These are phyloP conservation scores for Mycena vulgaris DNA, from an alignment of 768 basidiomycete species.

Conservation along the genomic window DNA sequence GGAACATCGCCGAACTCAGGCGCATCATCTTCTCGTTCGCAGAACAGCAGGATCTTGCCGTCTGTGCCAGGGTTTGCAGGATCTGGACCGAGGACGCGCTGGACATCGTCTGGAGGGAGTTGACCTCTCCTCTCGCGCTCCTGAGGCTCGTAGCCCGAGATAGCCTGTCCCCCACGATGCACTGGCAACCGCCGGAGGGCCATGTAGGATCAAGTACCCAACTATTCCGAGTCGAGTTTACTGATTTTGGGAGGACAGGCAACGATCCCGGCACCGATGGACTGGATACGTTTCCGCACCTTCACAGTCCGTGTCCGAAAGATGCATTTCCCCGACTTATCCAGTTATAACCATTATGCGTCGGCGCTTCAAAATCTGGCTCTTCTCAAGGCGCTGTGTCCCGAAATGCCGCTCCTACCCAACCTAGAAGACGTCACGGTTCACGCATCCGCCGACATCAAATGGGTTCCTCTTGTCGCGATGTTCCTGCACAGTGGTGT, in stretches of 20 bases:
- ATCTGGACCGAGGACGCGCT: conserved; percentile 12
- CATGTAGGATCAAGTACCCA: no score
- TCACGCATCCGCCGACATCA: not conserved
- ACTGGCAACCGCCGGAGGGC: not conserved
- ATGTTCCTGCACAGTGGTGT: conserved; percentile 12
- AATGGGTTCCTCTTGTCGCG: conserved; percentile 4
- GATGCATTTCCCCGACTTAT: not conserved
- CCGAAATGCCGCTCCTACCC: conserved; percentile 11
- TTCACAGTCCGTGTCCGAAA: not conserved
- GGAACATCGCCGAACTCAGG: conserved; percentile 10
- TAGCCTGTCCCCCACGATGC: not conserved
- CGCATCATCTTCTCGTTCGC: conserved; percentile 6
- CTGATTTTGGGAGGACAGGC: not conserved
- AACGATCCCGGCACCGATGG: conserved; percentile 4
- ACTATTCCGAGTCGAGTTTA: not conserved
- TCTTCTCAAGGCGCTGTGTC: conserved; percentile 9
- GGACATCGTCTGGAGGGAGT: conserved; percentile 10
- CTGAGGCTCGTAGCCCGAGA: not conserved
- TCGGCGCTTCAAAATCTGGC: conserved; percentile 2
- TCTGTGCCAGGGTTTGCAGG: conserved; percentile 8
- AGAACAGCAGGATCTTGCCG: not conserved
- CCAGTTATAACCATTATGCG: no score
- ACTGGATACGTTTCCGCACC: conserved; percentile 5
- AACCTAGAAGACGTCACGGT: not conserved
- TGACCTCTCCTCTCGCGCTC: conserved; percentile 4